Conservation (phyloP, 768 basidiomycete genomes). For the Rhodotorula diobovata region DNA sequence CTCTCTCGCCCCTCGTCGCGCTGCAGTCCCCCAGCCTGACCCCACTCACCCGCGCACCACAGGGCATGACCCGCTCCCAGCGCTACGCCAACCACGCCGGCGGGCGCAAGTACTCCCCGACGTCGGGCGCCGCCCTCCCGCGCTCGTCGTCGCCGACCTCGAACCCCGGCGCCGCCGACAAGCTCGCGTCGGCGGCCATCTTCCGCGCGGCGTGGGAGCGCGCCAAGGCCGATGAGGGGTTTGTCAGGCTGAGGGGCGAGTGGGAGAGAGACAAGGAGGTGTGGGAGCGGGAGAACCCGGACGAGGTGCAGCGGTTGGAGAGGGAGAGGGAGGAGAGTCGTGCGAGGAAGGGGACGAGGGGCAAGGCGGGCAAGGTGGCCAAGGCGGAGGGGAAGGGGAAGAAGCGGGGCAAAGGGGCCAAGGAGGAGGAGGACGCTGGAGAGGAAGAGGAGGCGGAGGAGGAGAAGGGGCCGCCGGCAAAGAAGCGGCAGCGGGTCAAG, state of each 20-base stretch:
- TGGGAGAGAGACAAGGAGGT: slow-evolving; percentile 23
- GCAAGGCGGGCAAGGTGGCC: not conserved
- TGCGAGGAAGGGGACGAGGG: not conserved
- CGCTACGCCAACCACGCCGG: slow-evolving; percentile 31
- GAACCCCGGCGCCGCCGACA: slow-evolving; percentile 13
- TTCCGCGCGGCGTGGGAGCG: slow-evolving; percentile 26
- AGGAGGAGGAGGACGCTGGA: not conserved
- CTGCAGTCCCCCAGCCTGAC: too few species aligned
- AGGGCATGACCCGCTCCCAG: slow-evolving; percentile 28
- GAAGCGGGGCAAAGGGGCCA: not conserved
- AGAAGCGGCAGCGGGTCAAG: too few species aligned
- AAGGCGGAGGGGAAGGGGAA: not conserved
- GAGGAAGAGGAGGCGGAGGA: slow-evolving; percentile 3
- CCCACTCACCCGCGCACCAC: not conserved
- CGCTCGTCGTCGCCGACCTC: not conserved
- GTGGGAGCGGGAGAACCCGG: not conserved
- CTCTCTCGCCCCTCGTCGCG: too few species aligned
- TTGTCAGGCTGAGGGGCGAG: not conserved
- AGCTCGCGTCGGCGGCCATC: slow-evolving; percentile 12
- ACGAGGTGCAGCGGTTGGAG: not conserved
- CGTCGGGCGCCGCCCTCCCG: slow-evolving; percentile 7
- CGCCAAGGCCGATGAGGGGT: slow-evolving; percentile 9
- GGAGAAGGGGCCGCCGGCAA: not conserved
- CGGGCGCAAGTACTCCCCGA: slow-evolving; percentile 25
- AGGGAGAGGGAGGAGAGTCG: not conserved